Evolutionary conservation across 2,329 filamentous ascomycete species (phyloP).

Genomic region (Stemphylium beticola): DNA sequence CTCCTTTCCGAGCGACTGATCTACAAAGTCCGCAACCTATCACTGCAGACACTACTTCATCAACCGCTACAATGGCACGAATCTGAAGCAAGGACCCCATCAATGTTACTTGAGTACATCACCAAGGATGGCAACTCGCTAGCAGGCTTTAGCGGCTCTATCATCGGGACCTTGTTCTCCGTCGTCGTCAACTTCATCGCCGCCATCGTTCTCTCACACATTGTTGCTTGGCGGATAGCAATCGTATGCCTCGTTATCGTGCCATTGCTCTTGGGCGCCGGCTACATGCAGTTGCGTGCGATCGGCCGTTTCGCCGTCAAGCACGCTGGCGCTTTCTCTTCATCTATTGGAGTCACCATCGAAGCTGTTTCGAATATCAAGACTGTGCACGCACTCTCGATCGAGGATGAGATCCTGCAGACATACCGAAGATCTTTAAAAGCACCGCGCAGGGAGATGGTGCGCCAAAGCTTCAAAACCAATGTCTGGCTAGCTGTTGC

Average conservation of each 20-base stretch:
- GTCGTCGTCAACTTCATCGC: constrained; percentile 71
- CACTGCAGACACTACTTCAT: constrained; percentile 68
- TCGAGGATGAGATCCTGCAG: constrained; percentile 57
- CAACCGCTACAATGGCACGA: constrained; percentile 76
- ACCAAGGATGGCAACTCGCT: constrained; percentile 72
- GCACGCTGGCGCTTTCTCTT: constrained; percentile 58
- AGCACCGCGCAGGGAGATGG: constrained; percentile 57
- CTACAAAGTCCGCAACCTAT: constrained; percentile 67
- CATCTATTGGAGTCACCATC: constrained; percentile 58
- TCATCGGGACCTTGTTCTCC: constrained; percentile 72
- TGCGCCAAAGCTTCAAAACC: constrained; percentile 57
- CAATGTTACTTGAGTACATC: constrained; percentile 69
- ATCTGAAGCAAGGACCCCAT: constrained; percentile 66
- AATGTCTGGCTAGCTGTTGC: constrained; percentile 68
- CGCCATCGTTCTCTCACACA: constrained; percentile 71
- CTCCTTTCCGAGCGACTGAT: constrained; percentile 68
- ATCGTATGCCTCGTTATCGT: constrained; percentile 73
- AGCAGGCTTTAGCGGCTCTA: constrained; percentile 72
- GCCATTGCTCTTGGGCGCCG: constrained; percentile 71
- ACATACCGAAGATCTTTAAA: constrained; percentile 55
- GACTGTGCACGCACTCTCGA: constrained; percentile 58
- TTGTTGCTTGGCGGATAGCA: constrained; percentile 78
- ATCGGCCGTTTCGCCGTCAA: constrained; percentile 65
- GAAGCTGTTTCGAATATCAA: constrained; percentile 61
- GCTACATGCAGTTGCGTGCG: constrained; percentile 70